These are phyloP conservation scores for Trichosanthes cucumerina DNA, from an alignment of 306 rosid species.

Conservation along the genomic window DNA sequence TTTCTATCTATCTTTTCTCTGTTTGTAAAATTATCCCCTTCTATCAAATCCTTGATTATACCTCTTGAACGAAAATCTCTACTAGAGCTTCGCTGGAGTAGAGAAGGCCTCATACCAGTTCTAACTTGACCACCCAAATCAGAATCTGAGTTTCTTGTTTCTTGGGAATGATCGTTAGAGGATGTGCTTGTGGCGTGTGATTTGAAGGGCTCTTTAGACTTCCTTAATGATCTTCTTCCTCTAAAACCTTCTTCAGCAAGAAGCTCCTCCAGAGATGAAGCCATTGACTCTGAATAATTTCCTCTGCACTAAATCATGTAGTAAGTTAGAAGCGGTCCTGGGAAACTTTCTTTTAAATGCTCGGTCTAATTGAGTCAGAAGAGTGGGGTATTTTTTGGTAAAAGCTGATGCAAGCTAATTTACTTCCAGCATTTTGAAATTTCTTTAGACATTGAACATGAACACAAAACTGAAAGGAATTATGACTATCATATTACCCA, in stretches of 20 bases:
- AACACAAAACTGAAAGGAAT: conserved; percentile 1
- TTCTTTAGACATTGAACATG: background rate
- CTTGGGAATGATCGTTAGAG: conserved; percentile 9
- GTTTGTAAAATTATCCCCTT: conserved; percentile 12
- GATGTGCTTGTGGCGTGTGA: conserved; percentile 23
- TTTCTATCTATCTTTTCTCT: conserved; percentile 15
- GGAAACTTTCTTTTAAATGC: background rate
- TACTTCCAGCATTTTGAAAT: background rate
- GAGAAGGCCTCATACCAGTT: conserved; percentile 18
- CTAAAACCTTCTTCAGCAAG: conserved; percentile 73
- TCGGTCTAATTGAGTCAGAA: background rate
- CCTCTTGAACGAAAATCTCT: conserved; percentile 8
- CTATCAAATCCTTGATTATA: background rate
- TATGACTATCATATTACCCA: background rate
- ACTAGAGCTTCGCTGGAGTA: background rate
- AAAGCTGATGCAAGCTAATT: background rate
- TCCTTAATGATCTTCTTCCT: conserved; percentile 33
- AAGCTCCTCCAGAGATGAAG: conserved; percentile 71
- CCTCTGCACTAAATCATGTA: conserved; percentile 12
- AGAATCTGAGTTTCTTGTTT: conserved; percentile 12
- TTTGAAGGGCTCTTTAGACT: conserved; percentile 38
- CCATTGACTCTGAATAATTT: conserved; percentile 30
- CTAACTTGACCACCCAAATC: conserved; percentile 14
- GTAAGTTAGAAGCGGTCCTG: background rate
- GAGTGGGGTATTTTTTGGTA: background rate